A percentile compares a stretch with the other conserved stretches of the same genome.
Evolutionary conservation across 2,329 filamentous ascomycete genomes (phyloP).

Genomic region (Metarhizium guizhouense): DNA sequence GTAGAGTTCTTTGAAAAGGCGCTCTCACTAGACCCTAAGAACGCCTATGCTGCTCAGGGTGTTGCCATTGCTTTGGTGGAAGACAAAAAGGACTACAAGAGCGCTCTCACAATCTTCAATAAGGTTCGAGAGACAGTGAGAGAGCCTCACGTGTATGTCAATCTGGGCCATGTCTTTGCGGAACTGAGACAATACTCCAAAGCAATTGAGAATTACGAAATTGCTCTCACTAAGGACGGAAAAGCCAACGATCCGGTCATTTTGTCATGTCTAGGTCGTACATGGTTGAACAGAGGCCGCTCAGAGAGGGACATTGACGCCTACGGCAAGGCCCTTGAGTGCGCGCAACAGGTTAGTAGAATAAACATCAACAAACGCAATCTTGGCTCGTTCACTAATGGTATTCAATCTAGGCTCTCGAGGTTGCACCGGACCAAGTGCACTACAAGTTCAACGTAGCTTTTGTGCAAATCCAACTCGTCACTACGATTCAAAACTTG

Average conservation of each 20-base stretch:
- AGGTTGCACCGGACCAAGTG: constrained; percentile 70
- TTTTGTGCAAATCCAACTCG: constrained; percentile 93
- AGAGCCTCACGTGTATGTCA: constrained; percentile 82
- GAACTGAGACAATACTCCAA: constrained; percentile 86
- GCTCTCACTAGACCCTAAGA: constrained; percentile 85
- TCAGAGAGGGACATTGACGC: constrained; percentile 48
- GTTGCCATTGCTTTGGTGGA: constrained; percentile 91
- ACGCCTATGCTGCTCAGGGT: constrained; percentile 93
- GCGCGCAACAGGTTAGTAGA: constrained; percentile 49
- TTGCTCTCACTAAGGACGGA: constrained; percentile 69
- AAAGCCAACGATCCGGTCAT: constrained; percentile 67
- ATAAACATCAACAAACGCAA: not conserved
- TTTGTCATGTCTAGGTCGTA: constrained; percentile 76
- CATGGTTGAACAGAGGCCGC: constrained; percentile 76
- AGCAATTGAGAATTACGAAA: constrained; percentile 91
- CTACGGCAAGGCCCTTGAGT: constrained; percentile 48
- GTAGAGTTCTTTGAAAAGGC: constrained; percentile 99
- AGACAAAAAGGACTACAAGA: constrained; percentile 81
- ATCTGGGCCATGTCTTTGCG: constrained; percentile 85
- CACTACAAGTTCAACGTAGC: constrained; percentile 97
- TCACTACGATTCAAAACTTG: constrained; percentile 67
- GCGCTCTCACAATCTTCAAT: constrained; percentile 77
- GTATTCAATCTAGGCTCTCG: constrained; percentile 49
- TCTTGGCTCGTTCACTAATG: not conserved
- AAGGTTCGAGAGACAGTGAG: constrained; percentile 86